Conservation (phyloP, 2,329 filamentous ascomycete species). For the Talaromyces sp. region DNA sequence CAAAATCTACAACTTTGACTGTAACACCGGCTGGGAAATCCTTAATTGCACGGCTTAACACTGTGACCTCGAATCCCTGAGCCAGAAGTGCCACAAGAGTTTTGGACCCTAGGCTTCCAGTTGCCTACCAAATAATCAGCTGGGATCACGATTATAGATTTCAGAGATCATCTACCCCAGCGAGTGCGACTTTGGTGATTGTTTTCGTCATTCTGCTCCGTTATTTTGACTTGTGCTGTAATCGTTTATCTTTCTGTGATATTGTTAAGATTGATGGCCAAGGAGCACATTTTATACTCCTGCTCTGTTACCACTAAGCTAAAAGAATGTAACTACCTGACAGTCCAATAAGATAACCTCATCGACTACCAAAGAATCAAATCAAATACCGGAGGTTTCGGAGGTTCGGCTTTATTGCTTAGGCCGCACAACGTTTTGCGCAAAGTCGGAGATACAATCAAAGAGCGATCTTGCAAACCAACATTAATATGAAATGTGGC, state of each 20-base stretch:
- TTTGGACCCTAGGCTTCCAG: conserved; percentile 11
- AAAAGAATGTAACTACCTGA: background rate
- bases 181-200: conserved; percentile 15
- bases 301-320: background rate
- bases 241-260: background rate
- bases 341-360: background rate
- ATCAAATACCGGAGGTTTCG: background rate
- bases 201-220: background rate
- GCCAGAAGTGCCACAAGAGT: conserved; percentile 18
- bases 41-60: conserved; percentile 20
- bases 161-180: conserved; percentile 3
- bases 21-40: conserved; percentile 16
- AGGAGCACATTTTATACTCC: background rate
- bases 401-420: background rate
- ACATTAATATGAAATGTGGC: background rate
- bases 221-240: background rate
- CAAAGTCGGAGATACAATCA: background rate
- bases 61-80: conserved; percentile 20
- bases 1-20: conserved; percentile 20
- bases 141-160: background rate
- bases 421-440: background rate
- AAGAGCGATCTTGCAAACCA: background rate
- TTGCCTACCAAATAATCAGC: conserved; percentile 6
- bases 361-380: background rate
- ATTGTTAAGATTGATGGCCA: background rate